Evolutionary conservation across 176 grass and related monocot genomes (phyloP), one percentile per base, ranked within the genome.

Genomic region (Oryza glumipatula): DNA sequence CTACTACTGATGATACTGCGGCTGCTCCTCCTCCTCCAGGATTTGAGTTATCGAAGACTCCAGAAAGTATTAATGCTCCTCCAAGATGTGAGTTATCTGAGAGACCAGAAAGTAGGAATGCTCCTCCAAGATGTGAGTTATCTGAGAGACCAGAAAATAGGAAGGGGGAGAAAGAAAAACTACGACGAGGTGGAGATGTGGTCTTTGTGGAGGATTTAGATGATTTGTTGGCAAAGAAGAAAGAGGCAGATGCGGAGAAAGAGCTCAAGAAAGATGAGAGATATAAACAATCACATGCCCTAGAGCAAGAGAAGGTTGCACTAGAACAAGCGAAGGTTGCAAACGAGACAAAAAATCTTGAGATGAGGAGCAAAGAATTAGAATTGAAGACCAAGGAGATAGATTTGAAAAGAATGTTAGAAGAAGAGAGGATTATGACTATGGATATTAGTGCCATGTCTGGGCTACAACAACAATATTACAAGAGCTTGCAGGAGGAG

Each of bases 381-480:
- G 70, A 83, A 9, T 46, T 83, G 41, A 83, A 36, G 70, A 74
- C 17, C 69, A 83, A 83, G 47, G 80, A 83, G 70, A 15, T 83
- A 9, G 80, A 83, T 32, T 48, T 83, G 70, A 83, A 74, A 56
- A 65, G 72, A 0, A 83, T 83, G 81, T 17, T 83, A 35, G 81
- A 74, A 24, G 70, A 83, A 23, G 70, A 83, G 70, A 74, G 81
- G 5, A 83, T 83, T 4, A 83, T 83, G 81, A 32, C 70, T 4
- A 65, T 16, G 19, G 41, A 83, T 28, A 73, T 64, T 22, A 74
- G 58, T 22, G 41, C 10, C 3, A 74, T 83, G 81, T 16, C 70
- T 36, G 81, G 2, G 7, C 24, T 44, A 7, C 70, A 83, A 23
- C 81, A 83, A 22, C 70, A 66, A 10, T 74, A 74, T 39, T 83